A percentile compares a stretch with the other conserved stretches of the same genome.
These are phyloP conservation scores for Boletus tomentosulus DNA, from an alignment of 768 basidiomycete species.

Conservation along the genomic window DNA sequence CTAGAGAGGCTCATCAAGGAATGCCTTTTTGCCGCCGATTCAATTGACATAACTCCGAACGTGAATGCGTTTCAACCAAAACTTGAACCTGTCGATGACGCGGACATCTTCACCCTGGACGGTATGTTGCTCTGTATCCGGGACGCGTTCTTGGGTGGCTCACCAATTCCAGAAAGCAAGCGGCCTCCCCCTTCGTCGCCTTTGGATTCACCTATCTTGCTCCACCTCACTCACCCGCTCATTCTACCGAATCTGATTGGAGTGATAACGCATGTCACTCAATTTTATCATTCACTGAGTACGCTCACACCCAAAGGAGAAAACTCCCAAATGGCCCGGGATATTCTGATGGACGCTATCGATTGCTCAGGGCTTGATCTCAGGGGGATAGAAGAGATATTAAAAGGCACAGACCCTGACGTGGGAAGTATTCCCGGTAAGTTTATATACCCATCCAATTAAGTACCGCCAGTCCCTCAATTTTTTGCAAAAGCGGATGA, in stretches of 20 bases:
- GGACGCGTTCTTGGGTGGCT: slow-evolving; percentile 40
- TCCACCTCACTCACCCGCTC: slow-evolving; percentile 63
- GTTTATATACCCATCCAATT: slow-evolving; percentile 11
- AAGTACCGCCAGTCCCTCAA: neutral
- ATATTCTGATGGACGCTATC: slow-evolving; percentile 57
- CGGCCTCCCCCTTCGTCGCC: slow-evolving; percentile 12
- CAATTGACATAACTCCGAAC: slow-evolving; percentile 10
- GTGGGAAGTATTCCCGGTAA: slow-evolving; percentile 20
- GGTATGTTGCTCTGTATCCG: slow-evolving; percentile 23
- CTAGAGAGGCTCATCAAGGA: slow-evolving; percentile 59
- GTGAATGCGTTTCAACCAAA: slow-evolving; percentile 16
- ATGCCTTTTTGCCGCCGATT: slow-evolving; percentile 36
- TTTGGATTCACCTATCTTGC: slow-evolving; percentile 40
- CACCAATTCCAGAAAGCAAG: slow-evolving; percentile 24
- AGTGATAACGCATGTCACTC: slow-evolving; percentile 53
- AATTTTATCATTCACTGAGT: slow-evolving; percentile 51
- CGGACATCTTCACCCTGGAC: slow-evolving; percentile 17
- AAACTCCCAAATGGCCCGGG: slow-evolving; percentile 60
- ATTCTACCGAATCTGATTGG: slow-evolving; percentile 47
- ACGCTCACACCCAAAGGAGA: slow-evolving; percentile 54
- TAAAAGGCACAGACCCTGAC: slow-evolving; percentile 36
- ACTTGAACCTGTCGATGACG: slow-evolving; percentile 27
- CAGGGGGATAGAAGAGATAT: slow-evolving; percentile 42
- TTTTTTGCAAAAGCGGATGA: slow-evolving; percentile 40
- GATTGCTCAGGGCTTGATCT: slow-evolving; percentile 65